Conservation (phyloP, 495 filamentous ascomycete genomes). For the Aspergillus sclerotiicarbonarius region DNA sequence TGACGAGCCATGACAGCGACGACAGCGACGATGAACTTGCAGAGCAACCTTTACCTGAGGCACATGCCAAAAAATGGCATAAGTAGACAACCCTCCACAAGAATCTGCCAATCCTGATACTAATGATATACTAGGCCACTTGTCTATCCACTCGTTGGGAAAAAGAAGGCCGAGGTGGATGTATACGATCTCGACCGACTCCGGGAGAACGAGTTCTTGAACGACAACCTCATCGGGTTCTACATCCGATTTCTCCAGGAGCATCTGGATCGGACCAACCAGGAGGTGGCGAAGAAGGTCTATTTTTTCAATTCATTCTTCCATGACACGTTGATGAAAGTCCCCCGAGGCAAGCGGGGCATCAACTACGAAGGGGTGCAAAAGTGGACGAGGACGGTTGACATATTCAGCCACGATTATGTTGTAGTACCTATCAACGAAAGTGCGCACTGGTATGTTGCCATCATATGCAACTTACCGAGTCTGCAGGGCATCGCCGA, state of each 20-base stretch:
- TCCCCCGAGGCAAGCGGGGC: conserved; percentile 49
- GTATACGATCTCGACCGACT: conserved; percentile 76
- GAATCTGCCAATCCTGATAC: not conserved
- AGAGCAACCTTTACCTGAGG: conserved; percentile 13
- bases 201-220: conserved; percentile 81
- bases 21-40: conserved; percentile 16
- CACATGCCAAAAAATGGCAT: conserved; percentile 27
- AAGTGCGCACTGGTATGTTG: conserved; percentile 85
- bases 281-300: conserved; percentile 59
- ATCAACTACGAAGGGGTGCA: conserved; percentile 82
- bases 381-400: conserved; percentile 83
- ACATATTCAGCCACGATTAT: conserved; percentile 84
- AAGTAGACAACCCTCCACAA: conserved; percentile 4
- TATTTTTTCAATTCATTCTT: conserved; percentile 95
- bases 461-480: conserved; percentile 88
- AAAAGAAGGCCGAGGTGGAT: conserved; percentile 71
- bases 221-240: conserved; percentile 88
- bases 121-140: conserved; percentile 50
- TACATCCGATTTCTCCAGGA: conserved; percentile 76
- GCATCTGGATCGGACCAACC: conserved; percentile 52
- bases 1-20: conserved; percentile 10
- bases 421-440: conserved; percentile 92
- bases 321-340: conserved; percentile 68
- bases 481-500: conserved; percentile 40
- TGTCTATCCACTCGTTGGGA: conserved; percentile 65